Evolutionary conservation across 140 eudicot species (phyloP), one percentile per base, ranked within the genome.

Genomic region (Cichorium intybus): DNA sequence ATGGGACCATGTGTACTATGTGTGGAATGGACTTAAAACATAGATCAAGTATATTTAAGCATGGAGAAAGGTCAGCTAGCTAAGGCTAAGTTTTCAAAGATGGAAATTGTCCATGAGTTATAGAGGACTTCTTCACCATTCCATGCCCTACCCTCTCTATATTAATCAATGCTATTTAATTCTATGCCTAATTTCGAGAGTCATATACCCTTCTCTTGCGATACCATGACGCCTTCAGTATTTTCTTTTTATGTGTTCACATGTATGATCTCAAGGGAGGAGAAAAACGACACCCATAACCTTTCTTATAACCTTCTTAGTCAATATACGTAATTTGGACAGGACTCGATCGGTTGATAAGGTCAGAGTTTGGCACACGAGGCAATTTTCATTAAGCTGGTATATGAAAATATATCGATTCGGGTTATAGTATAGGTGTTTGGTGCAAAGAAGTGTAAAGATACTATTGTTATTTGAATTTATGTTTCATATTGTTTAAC

Each of bases 51-150:
- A 74, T 65, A 8, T 66, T 48, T 35, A 67, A 62, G 57, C 74
- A 75, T 68, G 64, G 39, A 68, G 79, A 74, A 58, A 15, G 69
- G 75, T 75, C 68, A 60, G 70, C 75, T 75, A 75, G 60, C 75
- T 75, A 68, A 56, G 75, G 31, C 65, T 68, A 75, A 51, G 11
- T 68, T 68, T 59, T 75, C 70, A 68, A 68, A 75, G 33, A 59
- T 34, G 47, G 65, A 60, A 59, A 49, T 16, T 48, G 23, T 70
- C 75, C 29, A 59, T 31, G 68, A 34, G 53, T 59, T 37, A 45
- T 24, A 56, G 66, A 62, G 59, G 80, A 75, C 75, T 75, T 62
- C 59, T 67, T 75, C 80, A 68, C 66, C 75, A 60, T 75, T 75
- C 74, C 79, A 73, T 60, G n/a, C 49, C 67, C 66, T 39, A 66